Conservation (phyloP, 306 rosid species). For the Malus asiatica region DNA sequence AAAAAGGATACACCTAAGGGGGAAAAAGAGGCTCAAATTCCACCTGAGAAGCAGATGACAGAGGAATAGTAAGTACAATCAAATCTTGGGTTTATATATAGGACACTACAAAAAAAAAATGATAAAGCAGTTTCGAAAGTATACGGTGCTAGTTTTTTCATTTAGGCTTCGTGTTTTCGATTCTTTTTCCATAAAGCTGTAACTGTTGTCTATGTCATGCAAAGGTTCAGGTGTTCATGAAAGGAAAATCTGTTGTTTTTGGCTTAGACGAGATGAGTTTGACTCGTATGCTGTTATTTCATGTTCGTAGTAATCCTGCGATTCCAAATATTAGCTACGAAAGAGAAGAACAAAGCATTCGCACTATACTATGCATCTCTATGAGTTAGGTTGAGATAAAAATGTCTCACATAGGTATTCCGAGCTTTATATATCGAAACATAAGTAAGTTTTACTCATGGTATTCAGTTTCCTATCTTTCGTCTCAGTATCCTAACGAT, state of each 20-base stretch:
- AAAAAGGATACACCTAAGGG: slow-evolving; percentile 50
- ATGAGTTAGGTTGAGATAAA: not conserved
- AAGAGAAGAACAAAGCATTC: not conserved
- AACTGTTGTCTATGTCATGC: not conserved
- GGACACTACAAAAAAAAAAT: not conserved
- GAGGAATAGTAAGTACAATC: slow-evolving; percentile 52
- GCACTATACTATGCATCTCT: not conserved
- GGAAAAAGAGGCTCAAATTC: slow-evolving; percentile 50
- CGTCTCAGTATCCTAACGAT: not conserved
- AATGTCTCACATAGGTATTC: not conserved
- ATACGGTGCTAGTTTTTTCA: not conserved
- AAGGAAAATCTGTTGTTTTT: not conserved
- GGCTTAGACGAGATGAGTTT: not conserved
- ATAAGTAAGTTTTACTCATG: too few species aligned
- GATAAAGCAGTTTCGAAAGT: not conserved
- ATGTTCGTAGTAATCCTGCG: not conserved
- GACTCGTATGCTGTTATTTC: not conserved
- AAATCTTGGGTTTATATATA: not conserved
- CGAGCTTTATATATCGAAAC: not conserved
- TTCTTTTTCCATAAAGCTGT: not conserved
- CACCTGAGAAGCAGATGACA: slow-evolving; percentile 77
- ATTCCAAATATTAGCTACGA: not conserved
- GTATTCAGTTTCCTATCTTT: too few species aligned
- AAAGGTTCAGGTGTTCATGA: not conserved
- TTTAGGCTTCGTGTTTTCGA: not conserved